Conservation (phyloP, 352 stramenopile genomes). For the Phytophthora sp. region DNA sequence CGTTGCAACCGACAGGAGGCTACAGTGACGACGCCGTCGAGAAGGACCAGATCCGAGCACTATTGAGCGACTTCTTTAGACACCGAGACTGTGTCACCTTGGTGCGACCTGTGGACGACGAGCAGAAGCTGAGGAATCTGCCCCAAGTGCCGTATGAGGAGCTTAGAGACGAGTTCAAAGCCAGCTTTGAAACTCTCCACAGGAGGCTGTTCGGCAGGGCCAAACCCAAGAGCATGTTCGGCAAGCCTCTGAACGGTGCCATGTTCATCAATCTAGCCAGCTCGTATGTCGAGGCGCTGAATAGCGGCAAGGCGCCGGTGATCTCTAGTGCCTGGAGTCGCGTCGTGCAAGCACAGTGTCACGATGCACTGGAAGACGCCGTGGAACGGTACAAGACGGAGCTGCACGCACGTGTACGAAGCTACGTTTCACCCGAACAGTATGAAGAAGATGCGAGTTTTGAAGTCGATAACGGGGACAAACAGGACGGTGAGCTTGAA, state of each 20-base stretch:
- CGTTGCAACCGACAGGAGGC: slow-evolving; percentile 79
- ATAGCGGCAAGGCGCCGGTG: slow-evolving; percentile 85
- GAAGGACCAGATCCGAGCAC: slow-evolving; percentile 84
- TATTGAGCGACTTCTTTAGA: slow-evolving; percentile 85
- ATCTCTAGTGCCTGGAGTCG: slow-evolving; percentile 91
- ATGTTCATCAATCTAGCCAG: slow-evolving; percentile 88
- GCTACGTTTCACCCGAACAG: slow-evolving; percentile 60
- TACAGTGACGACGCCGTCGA: slow-evolving; percentile 78
- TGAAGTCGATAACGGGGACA: slow-evolving; percentile 35
- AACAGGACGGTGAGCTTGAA: slow-evolving; percentile 35
- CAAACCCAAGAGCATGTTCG: slow-evolving; percentile 86
- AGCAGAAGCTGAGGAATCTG: slow-evolving; percentile 80
- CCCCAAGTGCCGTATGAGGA: slow-evolving; percentile 73
- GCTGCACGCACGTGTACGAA: slow-evolving; percentile 54
- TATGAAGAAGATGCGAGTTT: slow-evolving; percentile 62
- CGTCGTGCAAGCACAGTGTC: slow-evolving; percentile 86
- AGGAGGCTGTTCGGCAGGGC: slow-evolving; percentile 78
- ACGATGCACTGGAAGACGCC: slow-evolving; percentile 79
- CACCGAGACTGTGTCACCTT: slow-evolving; percentile 91
- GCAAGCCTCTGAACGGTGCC: slow-evolving; percentile 83
- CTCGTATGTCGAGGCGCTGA: slow-evolving; percentile 88
- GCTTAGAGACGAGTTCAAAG: slow-evolving; percentile 83
- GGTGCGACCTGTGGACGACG: slow-evolving; percentile 87
- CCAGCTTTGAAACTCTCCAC: slow-evolving; percentile 72
- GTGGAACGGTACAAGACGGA: slow-evolving; percentile 83